Evolutionary conservation across 495 filamentous ascomycete genomes (phyloP), one percentile per base, ranked within the genome.

Genomic region (Apodospora peruviana): DNA sequence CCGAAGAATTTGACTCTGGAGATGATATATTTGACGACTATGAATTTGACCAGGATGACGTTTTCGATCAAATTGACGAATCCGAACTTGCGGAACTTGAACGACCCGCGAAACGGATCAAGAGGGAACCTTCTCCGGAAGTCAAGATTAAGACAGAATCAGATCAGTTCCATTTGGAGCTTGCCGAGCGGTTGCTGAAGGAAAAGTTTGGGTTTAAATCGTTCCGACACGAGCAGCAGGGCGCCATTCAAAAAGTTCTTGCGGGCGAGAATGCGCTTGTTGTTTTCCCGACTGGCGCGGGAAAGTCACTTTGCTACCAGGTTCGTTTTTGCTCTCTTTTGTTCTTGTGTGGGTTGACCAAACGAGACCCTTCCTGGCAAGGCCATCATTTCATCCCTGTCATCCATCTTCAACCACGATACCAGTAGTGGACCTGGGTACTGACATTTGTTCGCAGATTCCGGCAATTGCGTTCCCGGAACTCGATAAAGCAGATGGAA

Each of bases 231-330:
- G 72, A 76, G 50, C 79, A 83, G 47, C 74, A 76, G 22, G 63
- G 64, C 12, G 80, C 70, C 12, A 81, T 82, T 43, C 51, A 68
- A 16, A 53, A 70, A 5, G 52, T 78, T 12, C 59, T 83, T 2
- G 53, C 50, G 22, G 78, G 78, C 2, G 64, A 73, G 2, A 81
- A 75, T 52, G 68, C 70, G 0, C 59, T 72, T 5, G 75, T 76
- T 4, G 57, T 84, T 16, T 84, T 83, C 48, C 80, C 80, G 1
- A 82, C 80, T 5, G 80, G 78, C 22, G 78, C 76, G 8, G 79
- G 79, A 7, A 82, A 81, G 57, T 80, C 75, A 27, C 60, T 81
- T 1, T 74, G 75, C 35, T 81, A 77, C 45, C 78, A 69, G 44
- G 65, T 66, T 38, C n/a, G 48, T 37, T 41, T 45, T 16, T 29